Conservation (phyloP, 179 eudicot genomes). For the Camellia oleifera region DNA sequence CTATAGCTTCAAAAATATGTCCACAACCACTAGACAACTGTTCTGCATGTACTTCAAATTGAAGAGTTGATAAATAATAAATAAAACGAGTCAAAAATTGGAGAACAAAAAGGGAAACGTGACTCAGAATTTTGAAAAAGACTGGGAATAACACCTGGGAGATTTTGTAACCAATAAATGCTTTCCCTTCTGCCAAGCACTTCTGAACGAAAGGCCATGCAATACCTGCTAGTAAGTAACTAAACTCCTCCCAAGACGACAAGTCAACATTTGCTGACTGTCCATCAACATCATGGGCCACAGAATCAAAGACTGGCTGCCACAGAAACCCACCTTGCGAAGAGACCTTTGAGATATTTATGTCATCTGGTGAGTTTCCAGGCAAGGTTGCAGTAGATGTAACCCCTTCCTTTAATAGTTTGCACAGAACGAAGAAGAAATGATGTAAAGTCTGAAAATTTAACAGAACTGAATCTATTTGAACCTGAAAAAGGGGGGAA, state of each 20-base stretch:
- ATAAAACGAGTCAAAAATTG: neutral
- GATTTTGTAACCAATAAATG: slow-evolving; percentile 54
- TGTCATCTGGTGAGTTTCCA: slow-evolving; percentile 40
- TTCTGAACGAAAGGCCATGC: slow-evolving; percentile 76
- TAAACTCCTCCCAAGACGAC: slow-evolving; percentile 61
- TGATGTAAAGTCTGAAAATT: slow-evolving; percentile 82
- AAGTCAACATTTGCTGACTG: slow-evolving; percentile 39
- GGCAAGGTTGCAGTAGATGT: slow-evolving; percentile 24
- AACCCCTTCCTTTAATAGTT: slow-evolving; percentile 77
- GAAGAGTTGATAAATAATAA: neutral
- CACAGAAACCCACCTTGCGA: slow-evolving; percentile 87
- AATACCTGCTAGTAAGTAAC: slow-evolving; percentile 56
- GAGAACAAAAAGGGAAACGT: neutral
- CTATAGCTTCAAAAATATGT: neutral
- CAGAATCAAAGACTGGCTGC: slow-evolving; percentile 50
- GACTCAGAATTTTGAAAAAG: neutral
- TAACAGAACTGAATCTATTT: slow-evolving; percentile 60
- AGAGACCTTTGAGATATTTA: slow-evolving; percentile 46
- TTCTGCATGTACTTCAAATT: neutral
- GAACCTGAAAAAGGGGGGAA: slow-evolving; percentile 54
- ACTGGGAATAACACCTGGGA: slow-evolving; percentile 62
- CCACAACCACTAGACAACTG: neutral
- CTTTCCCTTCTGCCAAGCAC: slow-evolving; percentile 81
- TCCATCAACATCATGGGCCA: slow-evolving; percentile 26
- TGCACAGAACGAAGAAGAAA: slow-evolving; percentile 91